Conservation (phyloP, 371 early-diverging fungal genomes). For the Choanephora cucurbitarum region DNA sequence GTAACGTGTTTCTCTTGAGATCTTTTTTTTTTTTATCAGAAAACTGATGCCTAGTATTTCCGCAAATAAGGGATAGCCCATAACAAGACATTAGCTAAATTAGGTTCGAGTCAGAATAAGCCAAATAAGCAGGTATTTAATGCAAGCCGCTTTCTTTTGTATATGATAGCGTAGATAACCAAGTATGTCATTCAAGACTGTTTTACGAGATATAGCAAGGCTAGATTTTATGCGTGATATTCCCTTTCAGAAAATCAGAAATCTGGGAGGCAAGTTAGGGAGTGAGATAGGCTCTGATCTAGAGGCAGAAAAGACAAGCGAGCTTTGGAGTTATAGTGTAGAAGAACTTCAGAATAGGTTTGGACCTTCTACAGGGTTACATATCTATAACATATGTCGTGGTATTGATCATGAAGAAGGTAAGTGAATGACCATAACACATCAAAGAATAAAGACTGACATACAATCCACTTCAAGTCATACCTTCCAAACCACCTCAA, state of each 20-base stretch:
- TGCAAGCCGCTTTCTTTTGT: too few relatives aligned
- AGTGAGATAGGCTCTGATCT: constrained; percentile 63
- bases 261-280: constrained; percentile 91
- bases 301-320: constrained; percentile 52
- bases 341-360: constrained; percentile 42
- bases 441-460: not conserved
- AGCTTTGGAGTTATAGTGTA: constrained; percentile 43
- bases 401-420: constrained; percentile 66
- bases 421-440: constrained; percentile 12
- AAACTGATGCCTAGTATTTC: too few relatives aligned
- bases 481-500: constrained; percentile 48
- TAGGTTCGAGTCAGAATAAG: constrained; percentile 84
- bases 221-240: constrained; percentile 61
- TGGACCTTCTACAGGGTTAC: constrained; percentile 49
- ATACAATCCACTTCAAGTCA: constrained; percentile 28
- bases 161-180: too few relatives aligned
- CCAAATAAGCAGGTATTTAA: constrained; percentile 84
- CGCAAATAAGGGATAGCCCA: constrained; percentile 69
- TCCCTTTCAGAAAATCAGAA: constrained; percentile 75
- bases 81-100: constrained; percentile 83
- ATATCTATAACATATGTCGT: constrained; percentile 65
- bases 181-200: too few relatives aligned
- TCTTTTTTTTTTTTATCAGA: too few relatives aligned
- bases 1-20: constrained; percentile 32
- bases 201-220: constrained; percentile 58